Conservation (phyloP, 768 basidiomycete genomes). For the Kondoa subrosea region DNA sequence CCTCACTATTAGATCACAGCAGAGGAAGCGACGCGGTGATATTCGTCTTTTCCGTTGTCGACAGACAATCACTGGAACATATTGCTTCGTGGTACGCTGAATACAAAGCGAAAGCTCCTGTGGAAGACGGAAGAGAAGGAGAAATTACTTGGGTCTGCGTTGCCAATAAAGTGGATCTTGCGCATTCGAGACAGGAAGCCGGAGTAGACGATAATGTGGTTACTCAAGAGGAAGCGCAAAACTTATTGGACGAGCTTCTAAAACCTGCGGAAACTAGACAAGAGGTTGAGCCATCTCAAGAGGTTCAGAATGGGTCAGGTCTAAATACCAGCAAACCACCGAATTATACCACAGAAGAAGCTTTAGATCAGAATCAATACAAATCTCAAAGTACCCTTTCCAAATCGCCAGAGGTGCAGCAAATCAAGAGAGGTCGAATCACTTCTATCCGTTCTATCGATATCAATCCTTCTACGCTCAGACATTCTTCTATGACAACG, state of each 20-base stretch:
- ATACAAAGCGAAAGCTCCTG: constrained; percentile 14
- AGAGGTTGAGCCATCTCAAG: not conserved
- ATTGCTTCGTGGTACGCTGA: constrained; percentile 12
- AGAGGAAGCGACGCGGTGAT: constrained; percentile 19
- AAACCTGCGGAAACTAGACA: constrained; percentile 3
- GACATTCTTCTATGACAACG: not conserved
- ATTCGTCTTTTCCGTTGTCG: constrained; percentile 14
- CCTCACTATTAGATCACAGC: constrained; percentile 8
- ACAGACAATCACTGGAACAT: not conserved
- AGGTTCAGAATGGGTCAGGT: no score
- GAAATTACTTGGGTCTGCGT: constrained; percentile 18
- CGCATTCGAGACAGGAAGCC: not conserved
- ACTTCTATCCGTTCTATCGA: not conserved
- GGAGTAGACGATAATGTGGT: no score
- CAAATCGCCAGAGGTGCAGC: not conserved
- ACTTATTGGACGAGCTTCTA: constrained; percentile 5
- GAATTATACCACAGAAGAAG: not conserved
- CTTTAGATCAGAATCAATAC: not conserved
- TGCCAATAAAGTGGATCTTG: constrained; percentile 17
- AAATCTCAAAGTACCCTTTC: not conserved
- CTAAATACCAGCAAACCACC: not conserved
- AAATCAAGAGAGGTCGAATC: not conserved
- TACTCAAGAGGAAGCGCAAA: constrained; percentile 11
- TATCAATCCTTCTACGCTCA: not conserved
- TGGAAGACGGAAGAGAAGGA: constrained; percentile 12